A percentile compares a stretch with the other conserved stretches of the same genome.
Conservation (phyloP, 2,329 filamentous ascomycete species). For the Penicillium sp. region DNA sequence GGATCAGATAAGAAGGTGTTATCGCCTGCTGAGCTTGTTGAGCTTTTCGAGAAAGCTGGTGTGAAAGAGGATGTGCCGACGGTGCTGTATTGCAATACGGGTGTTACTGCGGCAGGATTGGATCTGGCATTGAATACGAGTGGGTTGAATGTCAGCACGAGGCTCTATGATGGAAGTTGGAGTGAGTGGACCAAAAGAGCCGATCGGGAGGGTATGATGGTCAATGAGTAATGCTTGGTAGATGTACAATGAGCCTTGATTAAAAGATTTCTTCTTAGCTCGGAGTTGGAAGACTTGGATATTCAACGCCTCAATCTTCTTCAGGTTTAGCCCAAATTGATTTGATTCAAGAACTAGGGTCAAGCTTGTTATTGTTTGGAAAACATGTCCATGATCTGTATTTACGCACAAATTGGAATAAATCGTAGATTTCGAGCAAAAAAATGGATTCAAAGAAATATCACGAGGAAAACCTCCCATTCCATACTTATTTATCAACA, state of each 20-base stretch:
- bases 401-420: no score
- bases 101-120: conserved; percentile 35
- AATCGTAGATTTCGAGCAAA: no score
- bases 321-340: no score
- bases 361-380: no score
- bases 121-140: conserved; percentile 29
- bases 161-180: conserved; percentile 41
- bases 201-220: conserved; percentile 16
- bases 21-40: not conserved
- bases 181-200: conserved; percentile 34
- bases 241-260: not conserved
- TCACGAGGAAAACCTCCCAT: no score
- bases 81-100: conserved; percentile 37
- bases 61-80: conserved; percentile 18
- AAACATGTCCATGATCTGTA: no score
- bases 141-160: conserved; percentile 22
- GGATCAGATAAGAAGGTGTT: not conserved
- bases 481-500: no score
- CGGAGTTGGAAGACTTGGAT: no score
- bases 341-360: no score
- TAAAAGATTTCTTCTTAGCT: not conserved
- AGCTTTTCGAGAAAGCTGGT: conserved; percentile 2
- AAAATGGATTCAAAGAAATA: no score
- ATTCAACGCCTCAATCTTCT: no score
- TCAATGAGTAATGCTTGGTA: conserved; percentile 2